A percentile compares a stretch with the other conserved stretches of the same genome.
Conservation (phyloP, 306 rosid species). For the Cicer bijugum region DNA sequence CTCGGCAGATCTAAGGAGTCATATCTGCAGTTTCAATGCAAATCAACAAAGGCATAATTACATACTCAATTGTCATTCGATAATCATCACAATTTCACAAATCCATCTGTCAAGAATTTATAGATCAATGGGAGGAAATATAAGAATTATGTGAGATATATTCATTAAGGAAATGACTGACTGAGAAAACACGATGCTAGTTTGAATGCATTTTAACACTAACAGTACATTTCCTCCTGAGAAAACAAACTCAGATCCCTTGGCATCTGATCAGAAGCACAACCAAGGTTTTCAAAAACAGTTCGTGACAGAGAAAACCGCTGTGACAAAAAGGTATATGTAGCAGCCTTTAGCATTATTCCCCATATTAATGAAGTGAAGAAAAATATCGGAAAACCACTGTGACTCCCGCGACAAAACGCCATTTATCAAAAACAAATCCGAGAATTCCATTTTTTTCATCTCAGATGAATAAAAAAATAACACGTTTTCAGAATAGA, state of each 20-base stretch:
- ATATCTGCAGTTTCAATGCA: constrained; percentile 38
- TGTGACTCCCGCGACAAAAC: too few species aligned
- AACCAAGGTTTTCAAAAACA: too few species aligned
- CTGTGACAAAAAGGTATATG: too few species aligned
- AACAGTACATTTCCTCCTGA: background rate
- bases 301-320: too few species aligned
- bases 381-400: too few species aligned
- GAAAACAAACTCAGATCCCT: constrained; percentile 10
- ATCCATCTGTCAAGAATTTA: background rate
- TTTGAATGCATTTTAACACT: background rate
- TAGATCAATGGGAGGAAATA: constrained; percentile 13
- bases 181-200: background rate
- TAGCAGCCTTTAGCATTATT: too few species aligned
- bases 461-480: too few species aligned
- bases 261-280: constrained; percentile 2
- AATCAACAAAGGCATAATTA: constrained; percentile 8
- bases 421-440: too few species aligned
- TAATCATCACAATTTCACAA: constrained; percentile 28
- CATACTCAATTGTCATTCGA: constrained; percentile 4
- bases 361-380: too few species aligned
- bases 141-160: constrained; percentile 9
- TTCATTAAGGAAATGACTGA: background rate
- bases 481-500: too few species aligned
- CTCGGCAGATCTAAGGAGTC: constrained; percentile 7
- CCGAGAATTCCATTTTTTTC: too few species aligned